phyloP scores from a whole-genome alignment of 2,329 filamentous ascomycete genomes.

The Herpotrichia juniperi region DNA sequence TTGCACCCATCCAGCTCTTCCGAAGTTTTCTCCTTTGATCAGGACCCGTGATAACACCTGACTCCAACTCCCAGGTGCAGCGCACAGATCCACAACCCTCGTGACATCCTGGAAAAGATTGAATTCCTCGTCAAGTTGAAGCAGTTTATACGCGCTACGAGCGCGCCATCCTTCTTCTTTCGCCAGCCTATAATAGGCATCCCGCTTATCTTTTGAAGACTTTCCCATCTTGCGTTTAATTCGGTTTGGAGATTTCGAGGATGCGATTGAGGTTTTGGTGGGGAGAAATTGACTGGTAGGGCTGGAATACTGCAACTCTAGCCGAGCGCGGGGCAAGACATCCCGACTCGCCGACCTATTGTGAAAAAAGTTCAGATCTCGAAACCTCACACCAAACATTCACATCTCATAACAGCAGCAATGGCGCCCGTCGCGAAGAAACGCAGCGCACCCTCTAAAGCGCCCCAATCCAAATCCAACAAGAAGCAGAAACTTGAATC shows the following conservation, averaged over 20 bases:
- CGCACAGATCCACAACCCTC: slow-evolving; percentile 93
- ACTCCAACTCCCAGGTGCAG: slow-evolving; percentile 95
- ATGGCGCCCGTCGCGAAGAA: slow-evolving; percentile 36
- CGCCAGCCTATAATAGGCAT: slow-evolving; percentile 95
- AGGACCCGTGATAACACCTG: slow-evolving; percentile 93
- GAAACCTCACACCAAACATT: not conserved
- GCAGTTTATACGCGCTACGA: slow-evolving; percentile 92
- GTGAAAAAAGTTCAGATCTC: slow-evolving; percentile 7
- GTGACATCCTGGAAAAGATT: slow-evolving; percentile 90
- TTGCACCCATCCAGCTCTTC: slow-evolving; percentile 84
- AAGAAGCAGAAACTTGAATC: slow-evolving; percentile 52
- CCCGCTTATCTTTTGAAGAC: slow-evolving; percentile 97
- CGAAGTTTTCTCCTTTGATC: slow-evolving; percentile 92
- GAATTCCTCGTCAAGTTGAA: slow-evolving; percentile 96
- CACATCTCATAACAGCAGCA: slow-evolving; percentile 1
- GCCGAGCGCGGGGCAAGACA: slow-evolving; percentile 27
- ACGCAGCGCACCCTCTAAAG: slow-evolving; percentile 46
- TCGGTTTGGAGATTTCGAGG: not conserved
- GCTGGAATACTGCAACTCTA: slow-evolving; percentile 20
- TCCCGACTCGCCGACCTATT: slow-evolving; percentile 29
- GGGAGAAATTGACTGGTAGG: not conserved
- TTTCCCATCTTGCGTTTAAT: slow-evolving; percentile 73
- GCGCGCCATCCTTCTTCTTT: slow-evolving; percentile 99
- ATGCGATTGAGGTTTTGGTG: not conserved
- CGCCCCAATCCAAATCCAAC: slow-evolving; percentile 47